Evolutionary conservation across 768 basidiomycete genomes (phyloP).

Genomic region (Russula earlei): DNA sequence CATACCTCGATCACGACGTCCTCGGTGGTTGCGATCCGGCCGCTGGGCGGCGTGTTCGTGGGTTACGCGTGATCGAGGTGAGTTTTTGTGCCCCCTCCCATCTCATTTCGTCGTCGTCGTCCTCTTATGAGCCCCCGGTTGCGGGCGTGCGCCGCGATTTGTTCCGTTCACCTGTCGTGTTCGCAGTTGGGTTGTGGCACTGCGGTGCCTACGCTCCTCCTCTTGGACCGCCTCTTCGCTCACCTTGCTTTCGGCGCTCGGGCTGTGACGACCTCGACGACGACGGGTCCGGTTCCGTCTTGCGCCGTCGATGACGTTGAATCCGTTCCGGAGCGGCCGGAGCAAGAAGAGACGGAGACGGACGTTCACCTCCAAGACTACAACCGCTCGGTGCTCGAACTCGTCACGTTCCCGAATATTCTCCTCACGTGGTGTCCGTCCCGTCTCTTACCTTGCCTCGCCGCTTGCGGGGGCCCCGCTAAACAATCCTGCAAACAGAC

Average conservation of each 20-base stretch:
- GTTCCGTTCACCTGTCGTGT: conserved; percentile 1
- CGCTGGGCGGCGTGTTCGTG: conserved; percentile 27
- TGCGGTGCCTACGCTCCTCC: conserved; percentile 68
- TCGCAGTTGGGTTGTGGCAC: conserved; percentile 88
- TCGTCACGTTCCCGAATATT: conserved; percentile 73
- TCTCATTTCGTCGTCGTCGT: not conserved
- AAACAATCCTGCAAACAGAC: conserved; percentile 32
- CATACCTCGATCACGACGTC: conserved; percentile 39
- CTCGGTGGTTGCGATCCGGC: not conserved
- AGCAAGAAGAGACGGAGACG: conserved; percentile 31
- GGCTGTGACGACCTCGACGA: not conserved
- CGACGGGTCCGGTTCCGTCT: not conserved
- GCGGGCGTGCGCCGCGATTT: not conserved
- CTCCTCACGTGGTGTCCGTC: conserved; percentile 74
- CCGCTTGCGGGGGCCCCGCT: not conserved
- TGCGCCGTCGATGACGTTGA: not conserved
- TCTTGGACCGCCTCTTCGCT: conserved; percentile 52
- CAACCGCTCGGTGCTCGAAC: conserved; percentile 69
- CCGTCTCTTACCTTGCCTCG: not conserved
- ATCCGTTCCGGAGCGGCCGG: not conserved
- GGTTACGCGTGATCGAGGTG: conserved; percentile 67
- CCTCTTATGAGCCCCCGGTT: too few relatives aligned
- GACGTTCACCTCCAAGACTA: conserved; percentile 85
- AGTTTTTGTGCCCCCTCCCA: conserved; percentile 7
- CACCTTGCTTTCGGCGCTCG: conserved; percentile 18